phyloP scores from a whole-genome alignment of 2,329 filamentous ascomycete genomes.

The Penicillium paneum region DNA sequence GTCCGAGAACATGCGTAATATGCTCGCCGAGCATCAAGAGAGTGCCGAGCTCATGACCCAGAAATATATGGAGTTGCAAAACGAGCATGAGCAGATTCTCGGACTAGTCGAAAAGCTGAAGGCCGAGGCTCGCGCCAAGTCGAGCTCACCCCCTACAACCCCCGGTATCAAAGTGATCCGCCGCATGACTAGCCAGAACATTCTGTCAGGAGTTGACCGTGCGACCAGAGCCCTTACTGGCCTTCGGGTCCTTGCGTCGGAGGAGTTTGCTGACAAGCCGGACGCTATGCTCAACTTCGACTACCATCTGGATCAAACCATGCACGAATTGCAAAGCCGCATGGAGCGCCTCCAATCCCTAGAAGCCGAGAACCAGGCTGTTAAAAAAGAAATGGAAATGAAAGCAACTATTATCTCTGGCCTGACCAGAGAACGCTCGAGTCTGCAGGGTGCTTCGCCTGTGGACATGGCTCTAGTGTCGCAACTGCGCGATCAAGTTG shows the following conservation, averaged over 20 bases:
- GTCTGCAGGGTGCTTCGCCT: constrained; percentile 73
- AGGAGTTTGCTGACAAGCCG: constrained; percentile 77
- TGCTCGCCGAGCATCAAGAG: constrained; percentile 73
- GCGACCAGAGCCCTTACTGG: constrained; percentile 88
- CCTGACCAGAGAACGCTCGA: constrained; percentile 86
- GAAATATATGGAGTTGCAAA: constrained; percentile 79
- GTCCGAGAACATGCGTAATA: constrained; percentile 65
- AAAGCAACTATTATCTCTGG: constrained; percentile 97
- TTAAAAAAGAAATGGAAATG: constrained; percentile 93
- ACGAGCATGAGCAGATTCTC: constrained; percentile 75
- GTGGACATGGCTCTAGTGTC: constrained; percentile 91
- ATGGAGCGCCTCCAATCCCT: constrained; percentile 88
- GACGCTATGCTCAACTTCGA: constrained; percentile 92
- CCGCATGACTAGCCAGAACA: constrained; percentile 86
- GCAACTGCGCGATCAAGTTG: constrained; percentile 80
- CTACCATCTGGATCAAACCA: constrained; percentile 81
- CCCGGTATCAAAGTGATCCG: constrained; percentile 64
- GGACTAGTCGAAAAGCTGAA: constrained; percentile 89
- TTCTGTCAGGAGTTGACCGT: constrained; percentile 76
- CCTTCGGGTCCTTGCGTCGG: constrained; percentile 79
- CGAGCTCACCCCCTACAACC: constrained; percentile 51
- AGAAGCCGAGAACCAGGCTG: constrained; percentile 75
- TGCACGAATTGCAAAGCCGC: constrained; percentile 83
- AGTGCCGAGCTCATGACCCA: constrained; percentile 69
- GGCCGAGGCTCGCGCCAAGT: constrained; percentile 75